phyloP scores from a whole-genome alignment of 495 filamentous ascomycete species.

The Evansstolkia leycettana region DNA sequence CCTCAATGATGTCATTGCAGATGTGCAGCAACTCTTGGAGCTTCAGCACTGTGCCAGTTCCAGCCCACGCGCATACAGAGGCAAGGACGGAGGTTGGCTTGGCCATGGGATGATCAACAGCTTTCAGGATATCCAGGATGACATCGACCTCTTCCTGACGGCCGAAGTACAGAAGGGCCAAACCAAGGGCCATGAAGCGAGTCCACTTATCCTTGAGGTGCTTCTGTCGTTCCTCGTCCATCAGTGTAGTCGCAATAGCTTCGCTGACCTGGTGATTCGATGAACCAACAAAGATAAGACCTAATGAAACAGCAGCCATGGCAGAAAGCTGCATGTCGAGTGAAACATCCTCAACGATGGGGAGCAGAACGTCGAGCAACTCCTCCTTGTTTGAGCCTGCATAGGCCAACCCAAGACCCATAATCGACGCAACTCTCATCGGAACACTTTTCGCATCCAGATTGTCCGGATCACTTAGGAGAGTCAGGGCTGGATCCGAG shows the following conservation, averaged over 20 bases:
- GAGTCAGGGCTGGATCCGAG: constrained; percentile 73
- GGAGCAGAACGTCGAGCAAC: constrained; percentile 64
- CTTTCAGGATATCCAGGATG: constrained; percentile 86
- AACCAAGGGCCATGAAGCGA: constrained; percentile 85
- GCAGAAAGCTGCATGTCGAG: constrained; percentile 90
- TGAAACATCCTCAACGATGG: constrained; percentile 70
- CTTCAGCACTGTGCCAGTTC: constrained; percentile 92
- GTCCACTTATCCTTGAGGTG: constrained; percentile 97
- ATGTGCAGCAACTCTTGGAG: constrained; percentile 92
- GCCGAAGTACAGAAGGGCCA: constrained; percentile 91
- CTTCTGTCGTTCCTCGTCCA: constrained; percentile 77
- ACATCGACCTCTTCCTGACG: constrained; percentile 96
- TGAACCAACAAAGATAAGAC: constrained; percentile 86
- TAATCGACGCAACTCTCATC: constrained; percentile 72
- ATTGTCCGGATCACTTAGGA: constrained; percentile 67
- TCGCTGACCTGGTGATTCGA: constrained; percentile 79
- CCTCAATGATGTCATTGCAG: constrained; percentile 95
- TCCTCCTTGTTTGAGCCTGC: constrained; percentile 85
- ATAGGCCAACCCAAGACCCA: constrained; percentile 91
- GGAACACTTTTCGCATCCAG: constrained; percentile 62
- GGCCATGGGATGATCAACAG: constrained; percentile 87
- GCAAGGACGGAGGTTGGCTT: constrained; percentile 82
- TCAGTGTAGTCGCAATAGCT: constrained; percentile 76
- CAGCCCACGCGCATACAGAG: constrained; percentile 94
- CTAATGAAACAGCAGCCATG: constrained; percentile 87